Conservation (phyloP, 164 flowering plant species). For the Tetrastigma voinierianum region DNA sequence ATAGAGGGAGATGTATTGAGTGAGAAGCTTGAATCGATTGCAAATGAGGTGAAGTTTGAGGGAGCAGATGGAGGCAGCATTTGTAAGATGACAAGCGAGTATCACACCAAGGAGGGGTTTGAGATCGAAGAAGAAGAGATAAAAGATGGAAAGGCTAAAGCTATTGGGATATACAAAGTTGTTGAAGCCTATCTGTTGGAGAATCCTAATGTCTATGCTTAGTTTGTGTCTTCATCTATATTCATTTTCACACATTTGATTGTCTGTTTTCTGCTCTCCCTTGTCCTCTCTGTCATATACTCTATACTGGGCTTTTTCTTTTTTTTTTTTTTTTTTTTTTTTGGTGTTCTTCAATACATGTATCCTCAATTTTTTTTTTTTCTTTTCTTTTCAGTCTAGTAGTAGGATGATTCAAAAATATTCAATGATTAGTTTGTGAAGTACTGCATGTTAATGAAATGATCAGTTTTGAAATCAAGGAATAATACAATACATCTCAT, state of each 20-base stretch:
- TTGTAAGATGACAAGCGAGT: slow-evolving; percentile 28
- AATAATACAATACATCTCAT: too few relatives aligned
- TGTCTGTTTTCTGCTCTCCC: too few relatives aligned
- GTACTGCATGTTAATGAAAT: too few relatives aligned
- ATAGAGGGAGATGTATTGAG: slow-evolving; percentile 32
- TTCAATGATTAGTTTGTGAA: too few relatives aligned
- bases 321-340: too few relatives aligned
- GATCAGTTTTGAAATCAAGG: too few relatives aligned
- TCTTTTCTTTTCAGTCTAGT: too few relatives aligned
- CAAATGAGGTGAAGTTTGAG: slow-evolving; percentile 30
- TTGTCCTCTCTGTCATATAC: too few relatives aligned
- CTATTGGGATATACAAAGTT: slow-evolving; percentile 30
- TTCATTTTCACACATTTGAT: neutral
- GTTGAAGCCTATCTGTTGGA: slow-evolving; percentile 33
- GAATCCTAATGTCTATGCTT: slow-evolving; percentile 30
- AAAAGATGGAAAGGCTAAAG: slow-evolving; percentile 24
- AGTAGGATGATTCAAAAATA: too few relatives aligned
- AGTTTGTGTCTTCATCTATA: neutral
- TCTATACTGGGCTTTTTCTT: too few relatives aligned
- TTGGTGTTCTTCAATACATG: too few relatives aligned
- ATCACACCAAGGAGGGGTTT: slow-evolving; percentile 17
- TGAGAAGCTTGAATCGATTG: slow-evolving; percentile 30
- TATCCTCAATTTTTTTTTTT: too few relatives aligned
- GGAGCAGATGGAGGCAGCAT: slow-evolving; percentile 22
- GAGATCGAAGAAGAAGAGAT: slow-evolving; percentile 30